A percentile compares a stretch with the other conserved stretches of the same genome.
These are phyloP conservation scores for Nephelium lappaceum DNA, from an alignment of 345 rosid genomes.

Conservation along the genomic window DNA sequence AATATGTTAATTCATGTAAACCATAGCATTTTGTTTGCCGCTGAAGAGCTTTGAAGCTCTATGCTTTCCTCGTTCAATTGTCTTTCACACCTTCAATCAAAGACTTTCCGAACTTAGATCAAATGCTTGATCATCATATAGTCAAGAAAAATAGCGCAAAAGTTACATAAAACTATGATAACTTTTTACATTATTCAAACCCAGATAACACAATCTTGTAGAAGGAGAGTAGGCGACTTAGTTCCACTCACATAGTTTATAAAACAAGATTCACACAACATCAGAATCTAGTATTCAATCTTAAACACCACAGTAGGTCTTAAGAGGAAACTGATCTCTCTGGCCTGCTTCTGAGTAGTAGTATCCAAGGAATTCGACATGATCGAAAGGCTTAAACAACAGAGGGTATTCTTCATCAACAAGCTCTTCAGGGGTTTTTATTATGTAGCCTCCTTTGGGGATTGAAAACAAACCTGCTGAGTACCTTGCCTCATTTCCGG, in stretches of 20 bases:
- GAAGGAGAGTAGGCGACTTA: not conserved
- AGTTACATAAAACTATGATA: too few species aligned
- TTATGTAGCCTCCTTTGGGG: constrained; percentile 45
- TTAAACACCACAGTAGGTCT: constrained; percentile 39
- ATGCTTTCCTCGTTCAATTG: too few species aligned
- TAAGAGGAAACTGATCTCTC: constrained; percentile 40
- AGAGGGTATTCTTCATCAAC: constrained; percentile 56
- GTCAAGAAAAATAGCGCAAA: too few species aligned
- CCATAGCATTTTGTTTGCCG: too few species aligned
- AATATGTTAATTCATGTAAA: too few species aligned
- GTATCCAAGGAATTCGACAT: constrained; percentile 47
- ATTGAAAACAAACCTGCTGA: constrained; percentile 59
- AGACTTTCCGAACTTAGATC: too few species aligned
- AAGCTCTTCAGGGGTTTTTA: constrained; percentile 56
- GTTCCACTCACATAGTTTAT: not conserved
- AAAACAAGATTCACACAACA: not conserved
- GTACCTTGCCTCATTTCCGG: constrained; percentile 56
- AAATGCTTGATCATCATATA: too few species aligned
- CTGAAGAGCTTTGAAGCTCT: too few species aligned
- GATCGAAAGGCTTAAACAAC: constrained; percentile 62
- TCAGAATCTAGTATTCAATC: not conserved
- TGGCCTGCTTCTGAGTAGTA: constrained; percentile 48
- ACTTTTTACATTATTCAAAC: not conserved
- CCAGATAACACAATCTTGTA: not conserved
- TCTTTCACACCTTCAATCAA: too few species aligned